These are phyloP conservation scores for Rhizopogon rudus DNA, from an alignment of 768 basidiomycete species.

Conservation along the genomic window DNA sequence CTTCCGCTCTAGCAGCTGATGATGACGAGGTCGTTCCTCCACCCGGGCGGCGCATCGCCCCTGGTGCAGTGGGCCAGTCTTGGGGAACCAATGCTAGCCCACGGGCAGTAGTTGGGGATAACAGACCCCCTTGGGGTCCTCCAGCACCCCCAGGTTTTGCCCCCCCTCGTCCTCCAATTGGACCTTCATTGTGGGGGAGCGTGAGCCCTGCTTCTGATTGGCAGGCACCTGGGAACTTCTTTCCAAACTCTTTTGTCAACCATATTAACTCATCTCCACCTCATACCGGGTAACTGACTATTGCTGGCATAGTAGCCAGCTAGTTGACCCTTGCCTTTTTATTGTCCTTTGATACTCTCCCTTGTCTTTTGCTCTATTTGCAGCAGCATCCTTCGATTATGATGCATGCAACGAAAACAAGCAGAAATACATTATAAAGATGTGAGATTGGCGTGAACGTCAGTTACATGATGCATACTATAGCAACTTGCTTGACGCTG, in stretches of 20 bases:
- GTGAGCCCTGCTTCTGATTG: constrained; percentile 39
- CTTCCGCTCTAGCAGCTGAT: constrained; percentile 71
- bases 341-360: constrained; percentile 11
- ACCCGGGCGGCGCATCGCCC: constrained; percentile 38
- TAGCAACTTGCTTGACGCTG: constrained; percentile 87
- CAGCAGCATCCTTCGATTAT: constrained; percentile 12
- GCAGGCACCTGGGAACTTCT: constrained; percentile 46
- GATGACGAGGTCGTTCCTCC: constrained; percentile 73
- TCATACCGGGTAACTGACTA: constrained; percentile 27
- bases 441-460: constrained; percentile 14
- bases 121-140: constrained; percentile 44
- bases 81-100: constrained; percentile 47
- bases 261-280: constrained; percentile 47
- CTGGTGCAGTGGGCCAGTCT: constrained; percentile 37
- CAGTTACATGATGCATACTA: constrained; percentile 28
- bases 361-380: constrained; percentile 23
- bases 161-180: constrained; percentile 30
- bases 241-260: constrained; percentile 41
- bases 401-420: constrained; percentile 19
- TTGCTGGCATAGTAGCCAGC: constrained; percentile 11
- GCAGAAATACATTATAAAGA: constrained; percentile 35
- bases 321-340: neutral
- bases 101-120: constrained; percentile 34
- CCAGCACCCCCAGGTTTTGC: constrained; percentile 33
- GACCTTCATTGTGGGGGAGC: constrained; percentile 38